phyloP scores from a whole-genome alignment of 345 rosid species.

The Pistacia integerrima region DNA sequence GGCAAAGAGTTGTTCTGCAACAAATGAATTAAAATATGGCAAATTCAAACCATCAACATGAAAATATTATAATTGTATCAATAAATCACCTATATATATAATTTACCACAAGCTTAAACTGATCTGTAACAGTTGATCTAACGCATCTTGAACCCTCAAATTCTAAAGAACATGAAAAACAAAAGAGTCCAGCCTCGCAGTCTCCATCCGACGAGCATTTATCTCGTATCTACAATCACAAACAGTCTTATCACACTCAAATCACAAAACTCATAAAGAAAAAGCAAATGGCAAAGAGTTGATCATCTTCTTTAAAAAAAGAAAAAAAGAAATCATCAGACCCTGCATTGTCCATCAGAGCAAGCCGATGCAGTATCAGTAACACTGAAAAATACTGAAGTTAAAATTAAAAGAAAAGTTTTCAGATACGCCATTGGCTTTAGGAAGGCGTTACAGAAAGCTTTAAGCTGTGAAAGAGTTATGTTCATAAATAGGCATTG shows the following conservation, averaged over 20 bases:
- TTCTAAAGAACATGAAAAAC: constrained; percentile 32
- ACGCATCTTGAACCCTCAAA: constrained; percentile 40
- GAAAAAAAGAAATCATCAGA: not conserved
- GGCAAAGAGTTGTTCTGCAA: constrained; percentile 53
- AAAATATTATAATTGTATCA: not conserved
- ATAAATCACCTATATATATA: not conserved
- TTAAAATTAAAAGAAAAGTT: not conserved
- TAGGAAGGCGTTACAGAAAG: not conserved
- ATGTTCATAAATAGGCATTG: not conserved
- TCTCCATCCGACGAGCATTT: constrained; percentile 37
- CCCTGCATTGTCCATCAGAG: constrained; percentile 27
- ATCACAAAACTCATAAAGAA: not conserved
- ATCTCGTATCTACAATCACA: constrained; percentile 20
- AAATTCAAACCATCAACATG: not conserved
- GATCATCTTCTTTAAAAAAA: not conserved
- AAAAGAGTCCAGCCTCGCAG: constrained; percentile 37
- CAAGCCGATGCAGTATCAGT: constrained; percentile 10
- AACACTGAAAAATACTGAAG: not conserved
- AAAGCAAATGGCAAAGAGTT: not conserved
- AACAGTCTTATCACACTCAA: not conserved
- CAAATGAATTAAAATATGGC: not conserved
- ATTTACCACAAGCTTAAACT: constrained; percentile 40
- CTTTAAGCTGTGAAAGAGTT: not conserved
- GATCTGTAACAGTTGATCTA: constrained; percentile 40
- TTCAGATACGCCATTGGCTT: not conserved